Conservation (phyloP, 129 eudicot genomes). For the Glebionis coronaria region DNA sequence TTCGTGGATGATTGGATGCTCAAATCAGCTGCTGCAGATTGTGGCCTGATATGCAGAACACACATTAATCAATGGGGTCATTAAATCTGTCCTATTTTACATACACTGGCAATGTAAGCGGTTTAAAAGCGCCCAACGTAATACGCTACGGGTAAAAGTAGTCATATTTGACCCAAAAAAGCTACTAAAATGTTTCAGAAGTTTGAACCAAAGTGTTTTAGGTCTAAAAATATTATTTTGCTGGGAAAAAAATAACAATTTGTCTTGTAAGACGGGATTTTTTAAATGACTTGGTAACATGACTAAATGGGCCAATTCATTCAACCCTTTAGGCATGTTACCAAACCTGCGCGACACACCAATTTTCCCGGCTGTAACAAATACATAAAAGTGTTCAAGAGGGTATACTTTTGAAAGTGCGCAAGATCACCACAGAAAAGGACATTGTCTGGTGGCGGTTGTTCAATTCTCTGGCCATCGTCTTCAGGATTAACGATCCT, state of each 20-base stretch:
- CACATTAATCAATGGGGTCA: neutral
- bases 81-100: neutral
- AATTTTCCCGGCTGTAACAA: neutral
- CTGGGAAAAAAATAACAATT: too few relatives aligned
- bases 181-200: too few relatives aligned
- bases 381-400: conserved; percentile 13
- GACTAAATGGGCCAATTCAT: neutral
- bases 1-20: conserved; percentile 27
- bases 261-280: too few relatives aligned
- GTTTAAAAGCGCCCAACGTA: too few relatives aligned
- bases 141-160: too few relatives aligned
- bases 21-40: conserved; percentile 29
- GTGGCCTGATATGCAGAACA: conserved; percentile 41
- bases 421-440: conserved; percentile 82
- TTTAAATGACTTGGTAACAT: too few relatives aligned
- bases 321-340: neutral
- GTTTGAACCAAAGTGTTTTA: too few relatives aligned
- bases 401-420: conserved; percentile 61
- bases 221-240: too few relatives aligned
- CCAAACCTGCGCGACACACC: neutral
- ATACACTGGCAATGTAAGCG: too few relatives aligned
- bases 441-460: conserved; percentile 69
- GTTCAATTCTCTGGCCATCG: conserved; percentile 58
- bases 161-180: too few relatives aligned
- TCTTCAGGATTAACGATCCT: conserved; percentile 79